Evolutionary conservation across 116 monocot species (phyloP).

Genomic region (Zostera marina): DNA sequence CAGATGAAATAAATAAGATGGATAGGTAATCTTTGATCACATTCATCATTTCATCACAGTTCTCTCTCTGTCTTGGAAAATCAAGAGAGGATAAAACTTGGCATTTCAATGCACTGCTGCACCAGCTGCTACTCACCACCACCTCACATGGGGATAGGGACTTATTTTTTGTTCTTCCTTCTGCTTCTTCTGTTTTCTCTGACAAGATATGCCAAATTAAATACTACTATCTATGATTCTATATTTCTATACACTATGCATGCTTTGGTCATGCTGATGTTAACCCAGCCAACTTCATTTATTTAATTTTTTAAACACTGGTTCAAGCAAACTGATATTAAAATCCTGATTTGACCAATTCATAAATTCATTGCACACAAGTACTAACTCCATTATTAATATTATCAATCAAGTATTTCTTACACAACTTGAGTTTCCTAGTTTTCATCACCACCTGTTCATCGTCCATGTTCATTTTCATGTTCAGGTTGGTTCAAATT

Average conservation of each 20-base stretch:
- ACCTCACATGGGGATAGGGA: constrained; percentile 2
- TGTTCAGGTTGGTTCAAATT: too few relatives aligned
- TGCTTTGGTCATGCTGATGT: constrained; percentile 5
- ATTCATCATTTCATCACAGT: not conserved
- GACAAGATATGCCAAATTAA: too few relatives aligned
- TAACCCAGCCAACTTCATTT: not conserved
- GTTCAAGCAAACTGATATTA: not conserved
- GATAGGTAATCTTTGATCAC: not conserved
- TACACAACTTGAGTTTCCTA: not conserved
- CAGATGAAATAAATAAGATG: too few relatives aligned
- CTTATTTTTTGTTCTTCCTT: too few relatives aligned
- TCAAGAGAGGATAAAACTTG: not conserved
- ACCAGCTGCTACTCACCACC: not conserved
- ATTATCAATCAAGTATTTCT: not conserved
- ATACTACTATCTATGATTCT: too few relatives aligned
- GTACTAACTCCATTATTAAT: not conserved
- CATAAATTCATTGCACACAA: not conserved
- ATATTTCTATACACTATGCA: not conserved
- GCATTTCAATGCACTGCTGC: not conserved
- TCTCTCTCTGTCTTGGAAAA: not conserved
- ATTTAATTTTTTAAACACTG: not conserved
- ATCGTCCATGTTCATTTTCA: too few relatives aligned
- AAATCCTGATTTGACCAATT: constrained; percentile 1
- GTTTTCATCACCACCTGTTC: not conserved
- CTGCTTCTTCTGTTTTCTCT: too few relatives aligned